Conservation (phyloP, 2,329 filamentous ascomycete genomes). For the Calonectria montana region DNA sequence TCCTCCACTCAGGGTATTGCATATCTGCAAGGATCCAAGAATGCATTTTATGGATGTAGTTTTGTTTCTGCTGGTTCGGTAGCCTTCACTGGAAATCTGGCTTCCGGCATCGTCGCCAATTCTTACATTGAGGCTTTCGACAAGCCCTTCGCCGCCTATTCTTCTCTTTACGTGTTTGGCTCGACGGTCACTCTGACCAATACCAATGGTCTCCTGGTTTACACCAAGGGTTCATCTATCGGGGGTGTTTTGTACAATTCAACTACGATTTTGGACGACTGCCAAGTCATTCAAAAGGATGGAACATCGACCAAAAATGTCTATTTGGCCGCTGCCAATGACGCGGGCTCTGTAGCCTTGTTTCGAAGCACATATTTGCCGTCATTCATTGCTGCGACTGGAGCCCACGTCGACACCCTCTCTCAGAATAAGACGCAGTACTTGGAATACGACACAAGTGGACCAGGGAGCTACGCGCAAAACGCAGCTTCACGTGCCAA, state of each 20-base stretch:
- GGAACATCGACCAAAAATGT: conserved; percentile 50
- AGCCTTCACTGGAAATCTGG: conserved; percentile 42
- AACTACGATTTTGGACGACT: conserved; percentile 54
- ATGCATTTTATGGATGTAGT: conserved; percentile 53
- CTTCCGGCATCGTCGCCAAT: conserved; percentile 54
- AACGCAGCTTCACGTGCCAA: conserved; percentile 47
- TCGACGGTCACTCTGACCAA: conserved; percentile 54
- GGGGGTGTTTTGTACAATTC: conserved; percentile 50
- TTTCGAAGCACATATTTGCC: conserved; percentile 53
- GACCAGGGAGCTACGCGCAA: conserved; percentile 52
- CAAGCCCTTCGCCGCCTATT: conserved; percentile 54
- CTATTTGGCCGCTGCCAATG: conserved; percentile 55
- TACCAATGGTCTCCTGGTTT: conserved; percentile 45
- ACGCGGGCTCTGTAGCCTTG: conserved; percentile 51
- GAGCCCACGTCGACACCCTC: conserved; percentile 44
- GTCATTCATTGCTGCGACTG: conserved; percentile 50
- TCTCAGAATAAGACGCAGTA: conserved; percentile 51
- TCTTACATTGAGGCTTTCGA: conserved; percentile 57
- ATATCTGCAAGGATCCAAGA: conserved; percentile 26
- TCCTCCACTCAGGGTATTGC: conserved; percentile 14
- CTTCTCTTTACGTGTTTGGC: conserved; percentile 55
- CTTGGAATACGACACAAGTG: conserved; percentile 55
- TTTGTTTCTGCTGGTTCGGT: conserved; percentile 51
- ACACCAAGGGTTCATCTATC: conserved; percentile 50
- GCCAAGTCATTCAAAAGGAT: conserved; percentile 46